Base-by-base conservation (phyloP, 2,329 filamentous ascomycete genomes). In the Ophiostoma angusticollis region DNA sequence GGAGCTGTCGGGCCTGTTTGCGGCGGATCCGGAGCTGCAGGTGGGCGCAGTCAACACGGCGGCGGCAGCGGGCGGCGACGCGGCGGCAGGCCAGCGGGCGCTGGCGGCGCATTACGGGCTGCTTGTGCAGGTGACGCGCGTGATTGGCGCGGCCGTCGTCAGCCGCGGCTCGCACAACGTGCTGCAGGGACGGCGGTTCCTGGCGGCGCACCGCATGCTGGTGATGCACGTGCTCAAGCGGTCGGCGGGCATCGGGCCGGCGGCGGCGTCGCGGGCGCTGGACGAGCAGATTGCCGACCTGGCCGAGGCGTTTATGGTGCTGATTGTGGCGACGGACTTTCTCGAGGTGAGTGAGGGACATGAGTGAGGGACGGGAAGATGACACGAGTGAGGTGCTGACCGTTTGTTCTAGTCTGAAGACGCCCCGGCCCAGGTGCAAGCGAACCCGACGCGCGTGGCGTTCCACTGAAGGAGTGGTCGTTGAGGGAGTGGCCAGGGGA, bases 191-290 rank as follows among this genome's bases (percentile, higher is more conserved):
- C 74, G 82, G 40, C 69, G 69, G 25, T 98, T 98, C 60, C 64
- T 98, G 43, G 70, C 72, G 6, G 81, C 91, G 47, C 85, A 94
- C 57, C 72, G 89, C 45, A 76, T 80, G 57, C 76, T 87, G 41
- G 84, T 96, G 51, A 76, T 91, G 47, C 82, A 86, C 32, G 79
- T 93, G 16, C 83, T 98, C 52, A 98, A 98, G 64, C 72, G 86
- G 48, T 84, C 83, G 50, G 84, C 84, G 0, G 83, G 83, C 34
- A 82, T 93, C 28, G 60, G 55, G 6, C 58, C 58, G 2, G 24
- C 36, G 2, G 24, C 36, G 9, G 21, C 31, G 39, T 42, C 44
- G 25, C 53, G 52, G 28, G 50, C 46, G 6, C 63, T 76, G 25
- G 75, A 76, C 37, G 66, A 77, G 40, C 72, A 74, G 46, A 64